phyloP scores from a whole-genome alignment of 2,329 filamentous ascomycete genomes.

The Hymenoscyphus occultus region DNA sequence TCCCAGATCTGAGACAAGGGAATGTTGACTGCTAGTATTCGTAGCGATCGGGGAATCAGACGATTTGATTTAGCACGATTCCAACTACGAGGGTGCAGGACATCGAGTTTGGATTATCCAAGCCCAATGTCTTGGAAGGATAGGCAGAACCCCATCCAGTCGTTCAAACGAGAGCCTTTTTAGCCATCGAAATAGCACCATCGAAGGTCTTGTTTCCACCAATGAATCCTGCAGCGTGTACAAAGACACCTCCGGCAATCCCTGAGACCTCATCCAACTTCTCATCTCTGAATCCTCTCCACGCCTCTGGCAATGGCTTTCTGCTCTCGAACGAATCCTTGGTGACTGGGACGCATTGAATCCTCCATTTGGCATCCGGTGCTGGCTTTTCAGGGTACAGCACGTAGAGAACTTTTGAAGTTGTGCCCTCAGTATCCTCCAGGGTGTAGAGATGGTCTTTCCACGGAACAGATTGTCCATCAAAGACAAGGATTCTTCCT shows the following conservation, averaged over 20 bases:
- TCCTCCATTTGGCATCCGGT: slow-evolving; percentile 81
- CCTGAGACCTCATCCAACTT: slow-evolving; percentile 72
- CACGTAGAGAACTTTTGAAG: slow-evolving; percentile 73
- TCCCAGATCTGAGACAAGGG: neutral
- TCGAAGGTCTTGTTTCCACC: slow-evolving; percentile 92
- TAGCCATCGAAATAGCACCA: slow-evolving; percentile 81
- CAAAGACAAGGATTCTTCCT: slow-evolving; percentile 79
- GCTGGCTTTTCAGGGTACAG: slow-evolving; percentile 82
- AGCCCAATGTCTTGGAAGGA: neutral
- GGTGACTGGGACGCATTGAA: slow-evolving; percentile 84
- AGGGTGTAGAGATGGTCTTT: slow-evolving; percentile 92
- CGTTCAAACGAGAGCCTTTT: slow-evolving; percentile 59
- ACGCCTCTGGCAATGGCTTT: slow-evolving; percentile 84
- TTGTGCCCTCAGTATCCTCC: slow-evolving; percentile 58
- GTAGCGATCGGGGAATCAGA: neutral
- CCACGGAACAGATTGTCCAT: slow-evolving; percentile 80
- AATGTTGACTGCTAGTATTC: neutral
- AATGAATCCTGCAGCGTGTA: slow-evolving; percentile 94
- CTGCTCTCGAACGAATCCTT: slow-evolving; percentile 88
- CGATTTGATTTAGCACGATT: neutral
- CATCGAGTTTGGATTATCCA: neutral
- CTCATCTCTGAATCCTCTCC: slow-evolving; percentile 87
- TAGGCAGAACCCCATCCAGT: neutral
- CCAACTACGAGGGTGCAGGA: neutral
- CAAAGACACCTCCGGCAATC: slow-evolving; percentile 77